Base-by-base conservation (phyloP, 2,329 filamentous ascomycete species). In the Didymella exigua region DNA sequence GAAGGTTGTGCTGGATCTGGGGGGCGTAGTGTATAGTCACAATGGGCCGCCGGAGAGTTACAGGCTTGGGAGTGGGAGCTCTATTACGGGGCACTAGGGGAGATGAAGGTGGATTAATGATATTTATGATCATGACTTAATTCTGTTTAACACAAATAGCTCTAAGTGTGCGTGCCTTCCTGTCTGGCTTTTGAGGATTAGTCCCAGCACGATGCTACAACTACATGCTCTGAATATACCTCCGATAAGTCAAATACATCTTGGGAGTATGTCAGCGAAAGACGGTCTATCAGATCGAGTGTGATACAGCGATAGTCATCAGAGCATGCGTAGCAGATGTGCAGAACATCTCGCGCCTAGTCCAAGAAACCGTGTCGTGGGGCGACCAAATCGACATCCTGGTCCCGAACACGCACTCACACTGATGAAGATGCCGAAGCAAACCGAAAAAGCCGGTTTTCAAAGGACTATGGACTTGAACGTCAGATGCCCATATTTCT, bases 381-480 rank as follows among this genome's bases (percentile, higher is more conserved):
- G 75, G 84, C 59, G 81, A 81, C 16, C 76, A 79, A 2, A 80
- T 86, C 42, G 84, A 86, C 58, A 81, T 86, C 23, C 67, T 86
- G 2, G 63, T 87, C 10, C 83, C 84, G 56, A 86, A 85, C 45
- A 83, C 86, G 5, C 82, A 1, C 74, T 77, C 11, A 79, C 77
- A 0, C 76, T 83, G 41, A 79, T 80, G 42, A 61, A 54, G 21
- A 64, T 63, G 74, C 78, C 85, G 1, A 86, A 85, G 0, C 78
- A 85, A 1, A 86, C 88, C 1, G 84, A 81, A 0, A 84, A 87
- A 46, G 76, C 75, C 2, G 86, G 89, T 21, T 89, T 86, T 51
- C 84, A 88, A 58, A 76, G 79, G 33, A 83, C 86, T 29, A 84
- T 89, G 69, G 79, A 79, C 36, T 82, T 89, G 54, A 89, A 89